Conservation (phyloP, 306 rosid genomes). For the Sicyos baderoa region DNA sequence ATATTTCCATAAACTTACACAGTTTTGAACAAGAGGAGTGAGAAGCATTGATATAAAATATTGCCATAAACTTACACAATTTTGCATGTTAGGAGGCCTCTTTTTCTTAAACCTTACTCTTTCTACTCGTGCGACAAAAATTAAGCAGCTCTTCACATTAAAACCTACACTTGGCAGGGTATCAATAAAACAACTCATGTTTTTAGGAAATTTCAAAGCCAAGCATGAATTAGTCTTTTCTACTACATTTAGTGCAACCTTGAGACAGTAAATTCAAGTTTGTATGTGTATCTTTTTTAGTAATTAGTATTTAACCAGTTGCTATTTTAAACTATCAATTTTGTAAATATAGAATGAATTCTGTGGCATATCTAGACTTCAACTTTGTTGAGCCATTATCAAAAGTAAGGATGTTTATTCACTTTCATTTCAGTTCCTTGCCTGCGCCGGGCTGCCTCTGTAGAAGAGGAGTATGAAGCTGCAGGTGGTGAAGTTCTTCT, state of each 20-base stretch:
- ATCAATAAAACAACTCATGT: background rate
- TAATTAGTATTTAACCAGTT: background rate
- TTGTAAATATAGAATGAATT: background rate
- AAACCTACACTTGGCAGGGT: background rate
- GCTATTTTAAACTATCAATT: background rate
- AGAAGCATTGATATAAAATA: background rate
- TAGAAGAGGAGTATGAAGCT: slow-evolving; percentile 97
- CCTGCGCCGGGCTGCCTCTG: slow-evolving; percentile 76
- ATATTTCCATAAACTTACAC: background rate
- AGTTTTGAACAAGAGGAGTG: background rate
- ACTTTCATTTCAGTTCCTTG: slow-evolving; percentile 64
- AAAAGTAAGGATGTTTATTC: slow-evolving; percentile 1
- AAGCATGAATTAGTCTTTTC: background rate
- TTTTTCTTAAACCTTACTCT: background rate
- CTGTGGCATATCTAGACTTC: background rate
- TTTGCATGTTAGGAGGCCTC: background rate
- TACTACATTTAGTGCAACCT: background rate
- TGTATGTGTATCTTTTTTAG: background rate
- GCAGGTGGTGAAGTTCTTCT: slow-evolving; percentile 87
- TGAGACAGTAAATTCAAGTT: background rate
- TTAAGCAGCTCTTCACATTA: background rate
- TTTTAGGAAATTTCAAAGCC: background rate
- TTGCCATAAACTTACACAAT: background rate
- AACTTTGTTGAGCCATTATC: background rate
- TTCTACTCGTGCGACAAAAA: background rate